Conservation (phyloP, 352 stramenopile species). For the Globisporangium viniferum region DNA sequence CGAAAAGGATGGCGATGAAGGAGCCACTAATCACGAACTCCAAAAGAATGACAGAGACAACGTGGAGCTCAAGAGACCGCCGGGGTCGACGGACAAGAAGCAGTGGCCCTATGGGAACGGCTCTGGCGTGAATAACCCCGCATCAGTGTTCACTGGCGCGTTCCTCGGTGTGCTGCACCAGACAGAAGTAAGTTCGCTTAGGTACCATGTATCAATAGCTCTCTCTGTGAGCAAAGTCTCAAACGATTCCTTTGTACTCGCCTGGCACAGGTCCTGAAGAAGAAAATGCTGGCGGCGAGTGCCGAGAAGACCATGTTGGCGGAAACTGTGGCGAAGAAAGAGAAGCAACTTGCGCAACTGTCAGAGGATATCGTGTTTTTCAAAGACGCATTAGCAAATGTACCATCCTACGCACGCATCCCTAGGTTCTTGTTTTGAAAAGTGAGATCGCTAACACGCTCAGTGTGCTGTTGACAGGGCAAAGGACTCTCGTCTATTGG, state of each 20-base stretch:
- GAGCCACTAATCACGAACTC: background rate
- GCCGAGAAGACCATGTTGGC: constrained; percentile 37
- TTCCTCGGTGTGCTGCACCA: constrained; percentile 46
- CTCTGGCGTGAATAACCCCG: constrained; percentile 25
- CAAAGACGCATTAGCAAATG: constrained; percentile 53
- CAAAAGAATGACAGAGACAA: constrained; percentile 12
- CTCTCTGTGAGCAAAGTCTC: background rate
- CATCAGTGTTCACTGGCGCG: constrained; percentile 42
- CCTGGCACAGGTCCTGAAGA: constrained; percentile 36
- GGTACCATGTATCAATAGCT: background rate
- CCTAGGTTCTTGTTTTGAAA: background rate
- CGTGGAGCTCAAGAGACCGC: constrained; percentile 1
- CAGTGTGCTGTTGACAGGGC: constrained; percentile 6
- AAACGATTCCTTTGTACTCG: background rate
- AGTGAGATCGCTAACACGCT: background rate
- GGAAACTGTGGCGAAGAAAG: constrained; percentile 25
- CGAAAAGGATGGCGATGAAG: background rate
- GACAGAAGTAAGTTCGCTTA: constrained; percentile 31
- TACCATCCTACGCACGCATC: constrained; percentile 3
- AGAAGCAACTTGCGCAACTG: constrained; percentile 30
- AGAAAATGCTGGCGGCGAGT: constrained; percentile 27
- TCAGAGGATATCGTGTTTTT: constrained; percentile 56
- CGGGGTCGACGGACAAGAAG: background rate
- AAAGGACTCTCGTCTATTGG: constrained; percentile 9
- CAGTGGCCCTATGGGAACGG: constrained; percentile 30